A percentile compares a stretch with the other conserved stretches of the same genome.
phyloP scores from a whole-genome alignment of 192 early-diverging fungal genomes.

The Geranomyces michiganensis region DNA sequence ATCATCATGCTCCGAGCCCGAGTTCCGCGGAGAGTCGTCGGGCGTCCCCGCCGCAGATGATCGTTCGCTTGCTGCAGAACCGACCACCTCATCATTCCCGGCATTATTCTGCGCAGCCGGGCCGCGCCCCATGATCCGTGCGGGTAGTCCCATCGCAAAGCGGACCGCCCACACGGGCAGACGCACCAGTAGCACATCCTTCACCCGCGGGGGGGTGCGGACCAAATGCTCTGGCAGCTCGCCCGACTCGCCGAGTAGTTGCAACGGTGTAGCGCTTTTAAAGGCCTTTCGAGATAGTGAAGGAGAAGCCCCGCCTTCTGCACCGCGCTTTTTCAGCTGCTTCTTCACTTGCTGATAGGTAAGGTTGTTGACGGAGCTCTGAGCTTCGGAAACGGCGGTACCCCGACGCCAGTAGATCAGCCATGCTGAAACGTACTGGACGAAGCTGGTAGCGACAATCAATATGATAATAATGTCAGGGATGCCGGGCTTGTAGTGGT shows the following conservation, averaged over 20 bases:
- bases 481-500: constrained; percentile 50
- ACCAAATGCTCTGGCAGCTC: constrained; percentile 9
- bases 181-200: constrained; percentile 10
- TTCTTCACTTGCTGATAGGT: constrained; percentile 36
- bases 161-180: constrained; percentile 11
- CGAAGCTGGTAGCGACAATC: constrained; percentile 32
- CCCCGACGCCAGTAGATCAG: constrained; percentile 25
- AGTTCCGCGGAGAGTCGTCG: not conserved
- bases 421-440: constrained; percentile 51
- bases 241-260: constrained; percentile 3
- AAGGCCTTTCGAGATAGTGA: constrained; percentile 6
- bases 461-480: constrained; percentile 40
- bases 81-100: not conserved
- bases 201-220: not conserved
- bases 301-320: not conserved
- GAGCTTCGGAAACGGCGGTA: not conserved
- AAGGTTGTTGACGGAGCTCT: constrained; percentile 5
- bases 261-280: constrained; percentile 21
- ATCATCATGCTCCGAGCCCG: not conserved
- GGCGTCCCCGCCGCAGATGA: not conserved
- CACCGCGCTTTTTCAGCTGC: constrained; percentile 30
- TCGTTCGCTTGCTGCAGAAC: not conserved
- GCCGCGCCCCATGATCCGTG: not conserved
- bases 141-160: not conserved
- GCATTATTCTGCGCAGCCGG: not conserved